Conservation (phyloP, 371 early-diverging fungal genomes). For the Mortierella polycephala region DNA sequence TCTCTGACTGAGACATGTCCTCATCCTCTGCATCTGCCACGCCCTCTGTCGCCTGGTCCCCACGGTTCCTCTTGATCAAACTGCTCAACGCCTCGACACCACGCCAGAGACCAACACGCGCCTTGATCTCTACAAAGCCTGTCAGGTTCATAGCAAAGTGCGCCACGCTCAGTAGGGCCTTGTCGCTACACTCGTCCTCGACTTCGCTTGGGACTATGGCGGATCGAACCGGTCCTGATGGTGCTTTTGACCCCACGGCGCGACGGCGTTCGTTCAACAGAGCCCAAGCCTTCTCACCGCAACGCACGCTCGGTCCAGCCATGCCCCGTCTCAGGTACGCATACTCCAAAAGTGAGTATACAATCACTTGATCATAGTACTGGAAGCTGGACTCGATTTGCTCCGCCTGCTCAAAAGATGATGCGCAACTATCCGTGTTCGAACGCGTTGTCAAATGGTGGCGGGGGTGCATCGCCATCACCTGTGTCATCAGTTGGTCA, state of each 20-base stretch:
- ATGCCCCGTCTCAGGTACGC: slow-evolving; percentile 51
- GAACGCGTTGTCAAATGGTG: slow-evolving; percentile 25
- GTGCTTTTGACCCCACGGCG: slow-evolving; percentile 15
- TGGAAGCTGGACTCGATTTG: slow-evolving; percentile 40
- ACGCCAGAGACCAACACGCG: slow-evolving; percentile 51
- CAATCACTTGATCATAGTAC: slow-evolving; percentile 50
- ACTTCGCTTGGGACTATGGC: background rate
- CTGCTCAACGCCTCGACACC: slow-evolving; percentile 37
- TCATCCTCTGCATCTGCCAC: slow-evolving; percentile 4
- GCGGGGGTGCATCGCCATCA: slow-evolving; percentile 51
- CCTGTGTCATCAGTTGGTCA: slow-evolving; percentile 43
- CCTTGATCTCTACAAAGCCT: slow-evolving; percentile 53
- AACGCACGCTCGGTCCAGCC: slow-evolving; percentile 46
- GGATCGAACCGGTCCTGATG: slow-evolving; percentile 5
- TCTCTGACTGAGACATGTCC: slow-evolving; percentile 36
- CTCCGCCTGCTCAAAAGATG: background rate
- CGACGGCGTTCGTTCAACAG: slow-evolving; percentile 45
- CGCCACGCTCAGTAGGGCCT: slow-evolving; percentile 35
- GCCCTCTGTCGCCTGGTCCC: slow-evolving; percentile 3
- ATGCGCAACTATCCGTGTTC: background rate
- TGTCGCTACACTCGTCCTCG: slow-evolving; percentile 28
- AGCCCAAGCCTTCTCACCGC: slow-evolving; percentile 53
- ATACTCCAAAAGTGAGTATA: slow-evolving; percentile 46
- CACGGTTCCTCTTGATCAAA: slow-evolving; percentile 18
- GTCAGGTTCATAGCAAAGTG: slow-evolving; percentile 47